Evolutionary conservation across 306 rosid genomes (phyloP).

Genomic region (Fragaria nilgerrensis): DNA sequence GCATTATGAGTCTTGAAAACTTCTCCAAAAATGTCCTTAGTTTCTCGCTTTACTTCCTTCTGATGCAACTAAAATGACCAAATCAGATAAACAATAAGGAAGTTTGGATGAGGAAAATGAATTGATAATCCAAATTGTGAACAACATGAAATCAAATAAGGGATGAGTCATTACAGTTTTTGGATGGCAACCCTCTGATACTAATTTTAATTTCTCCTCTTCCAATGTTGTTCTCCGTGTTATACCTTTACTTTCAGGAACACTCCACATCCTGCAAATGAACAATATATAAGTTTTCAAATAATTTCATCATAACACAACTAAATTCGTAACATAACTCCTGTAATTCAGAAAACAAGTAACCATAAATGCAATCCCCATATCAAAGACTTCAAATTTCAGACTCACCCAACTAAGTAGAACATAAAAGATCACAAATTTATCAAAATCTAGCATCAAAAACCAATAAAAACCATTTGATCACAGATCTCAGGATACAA

Average conservation of each 20-base stretch:
- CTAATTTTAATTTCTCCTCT: slow-evolving; percentile 51
- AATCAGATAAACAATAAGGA: slow-evolving; percentile 25
- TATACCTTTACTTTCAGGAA: slow-evolving; percentile 65
- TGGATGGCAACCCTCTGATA: slow-evolving; percentile 78
- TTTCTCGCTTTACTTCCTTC: slow-evolving; percentile 63
- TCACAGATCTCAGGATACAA: slow-evolving; percentile 17
- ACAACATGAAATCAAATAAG: not conserved
- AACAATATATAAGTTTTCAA: slow-evolving; percentile 13
- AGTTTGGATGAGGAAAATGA: slow-evolving; percentile 12
- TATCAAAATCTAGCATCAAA: not conserved
- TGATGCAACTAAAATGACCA: slow-evolving; percentile 57
- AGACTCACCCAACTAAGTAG: not conserved
- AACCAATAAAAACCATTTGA: not conserved
- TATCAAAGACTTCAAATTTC: slow-evolving; percentile 10
- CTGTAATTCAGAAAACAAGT: not conserved
- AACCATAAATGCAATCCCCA: slow-evolving; percentile 1
- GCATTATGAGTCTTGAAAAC: slow-evolving; percentile 73
- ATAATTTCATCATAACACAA: slow-evolving; percentile 6
- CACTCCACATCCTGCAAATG: slow-evolving; percentile 70
- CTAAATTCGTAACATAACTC: not conserved
- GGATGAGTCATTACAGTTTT: slow-evolving; percentile 52
- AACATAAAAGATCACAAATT: slow-evolving; percentile 12
- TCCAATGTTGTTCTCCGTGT: slow-evolving; percentile 57
- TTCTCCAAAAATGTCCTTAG: slow-evolving; percentile 49
- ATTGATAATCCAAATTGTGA: not conserved